A percentile compares a stretch with the other conserved stretches of the same genome.
phyloP scores from a whole-genome alignment of 2,329 filamentous ascomycete genomes.

The Escovopsis sp. region DNA sequence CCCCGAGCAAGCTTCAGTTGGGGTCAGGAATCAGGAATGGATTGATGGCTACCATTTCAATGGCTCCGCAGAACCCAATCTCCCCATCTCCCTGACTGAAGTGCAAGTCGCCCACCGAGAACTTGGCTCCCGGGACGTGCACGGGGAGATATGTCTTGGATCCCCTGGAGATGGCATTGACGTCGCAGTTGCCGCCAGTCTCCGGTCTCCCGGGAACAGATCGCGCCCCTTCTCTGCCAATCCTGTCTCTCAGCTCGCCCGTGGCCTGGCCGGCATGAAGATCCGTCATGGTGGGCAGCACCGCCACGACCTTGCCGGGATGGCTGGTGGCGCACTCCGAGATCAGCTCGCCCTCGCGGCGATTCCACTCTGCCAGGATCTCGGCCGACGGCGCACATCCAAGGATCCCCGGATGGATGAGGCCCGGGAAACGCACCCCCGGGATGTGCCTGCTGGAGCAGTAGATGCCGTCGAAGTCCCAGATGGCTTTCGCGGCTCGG shows the following conservation, averaged over 20 bases:
- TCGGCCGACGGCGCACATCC: slow-evolving; percentile 74
- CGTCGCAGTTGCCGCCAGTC: slow-evolving; percentile 71
- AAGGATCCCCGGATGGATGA: slow-evolving; percentile 85
- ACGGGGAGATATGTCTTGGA: slow-evolving; percentile 78
- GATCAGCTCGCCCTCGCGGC: slow-evolving; percentile 68
- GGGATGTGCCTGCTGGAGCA: slow-evolving; percentile 79
- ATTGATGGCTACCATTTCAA: slow-evolving; percentile 51
- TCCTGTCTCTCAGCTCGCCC: slow-evolving; percentile 44
- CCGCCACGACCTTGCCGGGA: slow-evolving; percentile 57
- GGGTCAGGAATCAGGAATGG: too few species aligned
- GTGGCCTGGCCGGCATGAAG: slow-evolving; percentile 56
- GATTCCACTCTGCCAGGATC: slow-evolving; percentile 70
- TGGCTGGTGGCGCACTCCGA: slow-evolving; percentile 36
- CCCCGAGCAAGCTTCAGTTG: too few species aligned
- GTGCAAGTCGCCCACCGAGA: slow-evolving; percentile 78
- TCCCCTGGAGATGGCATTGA: slow-evolving; percentile 71
- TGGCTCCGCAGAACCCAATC: slow-evolving; percentile 78
- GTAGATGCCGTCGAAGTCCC: slow-evolving; percentile 45
- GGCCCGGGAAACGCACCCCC: slow-evolving; percentile 71
- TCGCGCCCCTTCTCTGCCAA: slow-evolving; percentile 65
- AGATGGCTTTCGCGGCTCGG: slow-evolving; percentile 52
- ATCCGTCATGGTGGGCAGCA: slow-evolving; percentile 58
- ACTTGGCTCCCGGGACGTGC: slow-evolving; percentile 75
- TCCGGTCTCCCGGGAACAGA: slow-evolving; percentile 77
- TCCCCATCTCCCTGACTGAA: slow-evolving; percentile 77